phyloP scores from a whole-genome alignment of 768 basidiomycete genomes.

The Vishniacozyma victoriae region DNA sequence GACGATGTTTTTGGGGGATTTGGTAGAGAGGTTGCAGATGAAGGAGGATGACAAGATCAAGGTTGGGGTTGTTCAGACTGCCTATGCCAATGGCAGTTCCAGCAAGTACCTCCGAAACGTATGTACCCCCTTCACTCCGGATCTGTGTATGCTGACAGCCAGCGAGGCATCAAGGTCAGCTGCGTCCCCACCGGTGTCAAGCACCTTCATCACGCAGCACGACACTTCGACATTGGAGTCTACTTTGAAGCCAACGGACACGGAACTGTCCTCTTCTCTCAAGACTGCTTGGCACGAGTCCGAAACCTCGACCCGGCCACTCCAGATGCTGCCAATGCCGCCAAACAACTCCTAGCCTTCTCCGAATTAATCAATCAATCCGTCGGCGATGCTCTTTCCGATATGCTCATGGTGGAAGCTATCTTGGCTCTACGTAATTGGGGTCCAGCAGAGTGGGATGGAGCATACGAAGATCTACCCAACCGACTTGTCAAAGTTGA shows the following conservation, averaged over 20 bases:
- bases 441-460: constrained; percentile 79
- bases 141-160: constrained; percentile 3
- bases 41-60: constrained; percentile 65
- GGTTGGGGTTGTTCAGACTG: constrained; percentile 95
- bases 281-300: constrained; percentile 60
- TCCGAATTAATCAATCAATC: constrained; percentile 91
- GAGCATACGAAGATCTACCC: constrained; percentile 84
- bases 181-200: constrained; percentile 97
- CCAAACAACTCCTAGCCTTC: constrained; percentile 69
- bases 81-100: constrained; percentile 95
- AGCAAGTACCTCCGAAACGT: constrained; percentile 74
- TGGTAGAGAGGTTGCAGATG: constrained; percentile 77
- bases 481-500: constrained; percentile 91
- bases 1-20: constrained; percentile 84
- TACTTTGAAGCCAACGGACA: constrained; percentile 99
- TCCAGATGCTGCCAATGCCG: constrained; percentile 72
- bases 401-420: constrained; percentile 89
- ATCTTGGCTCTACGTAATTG: constrained; percentile 86
- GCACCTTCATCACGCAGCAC: constrained; percentile 94
- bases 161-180: constrained; percentile 80
- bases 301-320: constrained; percentile 64
- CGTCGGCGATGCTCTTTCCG: constrained; percentile 92
- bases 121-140: constrained; percentile 6
- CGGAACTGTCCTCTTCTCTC: constrained; percentile 92
- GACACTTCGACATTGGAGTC: constrained; percentile 88